A percentile compares a stretch with the other conserved stretches of the same genome.
These are phyloP conservation scores for Spiromastix sp. DNA, from an alignment of 2,329 filamentous ascomycete species.

Conservation along the genomic window DNA sequence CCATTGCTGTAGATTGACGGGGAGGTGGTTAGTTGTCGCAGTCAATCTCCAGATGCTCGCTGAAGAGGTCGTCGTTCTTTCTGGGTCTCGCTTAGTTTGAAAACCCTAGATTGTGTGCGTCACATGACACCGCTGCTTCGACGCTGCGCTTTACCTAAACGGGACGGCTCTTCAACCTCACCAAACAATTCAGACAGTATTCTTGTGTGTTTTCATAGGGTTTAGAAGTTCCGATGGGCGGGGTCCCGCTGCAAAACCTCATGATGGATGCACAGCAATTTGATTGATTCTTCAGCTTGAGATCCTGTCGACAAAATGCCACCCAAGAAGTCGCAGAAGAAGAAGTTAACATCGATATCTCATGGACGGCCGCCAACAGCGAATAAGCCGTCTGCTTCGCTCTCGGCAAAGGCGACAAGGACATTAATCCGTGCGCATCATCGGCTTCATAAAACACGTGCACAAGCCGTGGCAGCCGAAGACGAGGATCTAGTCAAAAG, in stretches of 20 bases:
- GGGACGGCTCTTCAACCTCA: background rate
- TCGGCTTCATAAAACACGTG: slow-evolving; percentile 46
- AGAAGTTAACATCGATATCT: slow-evolving; percentile 30
- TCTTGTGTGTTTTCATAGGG: no score
- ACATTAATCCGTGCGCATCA: slow-evolving; percentile 52
- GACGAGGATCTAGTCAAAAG: slow-evolving; percentile 30
- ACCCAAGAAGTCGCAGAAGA: slow-evolving; percentile 20
- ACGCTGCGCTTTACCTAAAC: slow-evolving; percentile 6
- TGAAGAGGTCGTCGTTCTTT: slow-evolving; percentile 4
- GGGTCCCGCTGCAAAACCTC: no score
- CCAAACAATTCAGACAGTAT: no score
- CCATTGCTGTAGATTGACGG: slow-evolving; percentile 38
- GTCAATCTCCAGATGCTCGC: slow-evolving; percentile 7
- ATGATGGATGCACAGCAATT: no score
- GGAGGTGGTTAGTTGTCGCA: slow-evolving; percentile 34
- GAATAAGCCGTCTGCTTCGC: slow-evolving; percentile 25
- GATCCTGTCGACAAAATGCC: slow-evolving; percentile 14
- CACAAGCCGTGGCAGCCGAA: slow-evolving; percentile 39
- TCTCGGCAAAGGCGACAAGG: slow-evolving; percentile 49
- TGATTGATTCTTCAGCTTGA: no score
- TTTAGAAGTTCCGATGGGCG: no score
- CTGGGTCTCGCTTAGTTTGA: slow-evolving; percentile 13
- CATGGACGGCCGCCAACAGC: slow-evolving; percentile 36
- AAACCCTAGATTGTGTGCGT: slow-evolving; percentile 12
- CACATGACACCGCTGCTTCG: slow-evolving; percentile 8